Conservation (phyloP, 306 rosid species). For the Albizia julibrissin region DNA sequence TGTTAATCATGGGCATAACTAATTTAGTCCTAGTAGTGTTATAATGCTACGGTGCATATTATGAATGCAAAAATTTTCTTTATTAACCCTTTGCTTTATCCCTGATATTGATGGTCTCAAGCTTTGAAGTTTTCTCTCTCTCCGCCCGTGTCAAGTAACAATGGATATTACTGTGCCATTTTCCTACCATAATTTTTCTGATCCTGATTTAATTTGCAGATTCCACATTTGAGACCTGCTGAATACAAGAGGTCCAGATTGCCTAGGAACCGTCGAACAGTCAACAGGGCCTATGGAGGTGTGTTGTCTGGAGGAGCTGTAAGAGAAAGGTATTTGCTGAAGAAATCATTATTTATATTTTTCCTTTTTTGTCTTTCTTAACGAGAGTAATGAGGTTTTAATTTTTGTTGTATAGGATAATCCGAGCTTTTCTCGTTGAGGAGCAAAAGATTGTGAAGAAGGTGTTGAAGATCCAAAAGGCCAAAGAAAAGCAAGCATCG, state of each 20-base stretch:
- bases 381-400: neutral
- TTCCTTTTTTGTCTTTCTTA: neutral
- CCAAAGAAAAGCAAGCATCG: conserved; percentile 53
- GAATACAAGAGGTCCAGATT: conserved; percentile 70
- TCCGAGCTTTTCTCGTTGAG: conserved; percentile 64
- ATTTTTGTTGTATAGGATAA: conserved; percentile 40
- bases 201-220: conserved; percentile 37
- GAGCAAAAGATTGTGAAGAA: conserved; percentile 72
- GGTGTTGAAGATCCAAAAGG: conserved; percentile 68
- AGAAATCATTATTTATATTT: neutral
- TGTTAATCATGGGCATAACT: neutral
- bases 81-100: neutral
- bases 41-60: neutral
- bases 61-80: neutral
- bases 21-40: neutral
- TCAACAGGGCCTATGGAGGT: conserved; percentile 68
- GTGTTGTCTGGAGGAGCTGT: conserved; percentile 65
- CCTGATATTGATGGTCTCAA: neutral
- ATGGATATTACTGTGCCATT: neutral
- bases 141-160: neutral
- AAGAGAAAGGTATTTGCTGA: conserved; percentile 53
- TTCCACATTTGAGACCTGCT: conserved; percentile 68
- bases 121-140: neutral
- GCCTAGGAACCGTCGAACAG: conserved; percentile 61
- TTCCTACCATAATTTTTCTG: neutral